Base-by-base conservation (phyloP, 2,329 filamentous ascomycete species). In the Aphanoascus verrucosus region DNA sequence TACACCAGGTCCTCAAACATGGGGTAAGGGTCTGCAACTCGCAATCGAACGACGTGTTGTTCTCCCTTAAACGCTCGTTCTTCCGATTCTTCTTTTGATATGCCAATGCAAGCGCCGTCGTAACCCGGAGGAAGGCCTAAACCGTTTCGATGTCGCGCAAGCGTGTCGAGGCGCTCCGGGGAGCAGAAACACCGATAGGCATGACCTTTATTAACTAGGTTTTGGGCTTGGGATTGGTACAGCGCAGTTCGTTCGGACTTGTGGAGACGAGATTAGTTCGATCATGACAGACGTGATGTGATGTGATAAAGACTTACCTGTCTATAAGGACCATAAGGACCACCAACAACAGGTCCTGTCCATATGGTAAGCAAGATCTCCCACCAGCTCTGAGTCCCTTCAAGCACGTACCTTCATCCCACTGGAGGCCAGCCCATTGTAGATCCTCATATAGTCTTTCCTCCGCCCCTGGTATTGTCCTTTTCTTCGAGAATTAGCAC, bases 131-230 rank as follows among this genome's bases (percentile, higher is more conserved):
- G 74, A 43, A 79, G 73, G 20, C 81, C 81, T 4, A 75, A 69
- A 44, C 79, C 74, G 61, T 82, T 81, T 56, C 80, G 78, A 57
- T 80, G 75, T 59, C 78, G 75, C 54, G 83, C 86, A 58, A 86
- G 79, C 6, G 74, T 71, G 55, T 86, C 79, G 2, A 94, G 76
- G 31, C 85, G 80, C 54, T 87, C 79, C 0, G 83, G 69, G 0
- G 82, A 82, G 70, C 93, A 98, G 74, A 98, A 98, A 69, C 93
- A 98, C 57, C 91, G 83, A 68, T 97, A 98, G 5, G 89, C 93
- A 56, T 84, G 79, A 8, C 83, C 86, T 6, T 77, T 75, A 3
- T 82, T 69, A 2, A 98, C 67, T 11, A 98, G 75, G 11, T 78
- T 71, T 41, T 85, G 68, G 5, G 85, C 83, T 64, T 95, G 82